These are phyloP conservation scores for Rubus idaeus DNA, from an alignment of 306 rosid species.

Conservation along the genomic window DNA sequence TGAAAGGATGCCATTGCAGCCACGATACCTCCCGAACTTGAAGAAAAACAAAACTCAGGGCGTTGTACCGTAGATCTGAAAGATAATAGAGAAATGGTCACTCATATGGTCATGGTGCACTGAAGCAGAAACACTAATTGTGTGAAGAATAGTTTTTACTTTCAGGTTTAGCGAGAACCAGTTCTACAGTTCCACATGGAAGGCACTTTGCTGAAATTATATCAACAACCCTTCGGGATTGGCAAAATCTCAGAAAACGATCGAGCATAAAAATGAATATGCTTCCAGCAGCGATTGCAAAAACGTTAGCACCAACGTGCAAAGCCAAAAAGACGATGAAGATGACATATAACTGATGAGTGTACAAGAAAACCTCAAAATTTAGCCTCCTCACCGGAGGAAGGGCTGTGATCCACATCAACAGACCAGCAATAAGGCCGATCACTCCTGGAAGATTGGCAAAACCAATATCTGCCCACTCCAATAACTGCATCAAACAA, in stretches of 20 bases:
- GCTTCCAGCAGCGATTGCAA: constrained; percentile 71
- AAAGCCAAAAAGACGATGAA: constrained; percentile 70
- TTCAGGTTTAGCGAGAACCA: constrained; percentile 79
- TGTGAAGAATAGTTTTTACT: constrained; percentile 40
- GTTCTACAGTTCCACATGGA: constrained; percentile 86
- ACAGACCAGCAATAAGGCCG: constrained; percentile 71
- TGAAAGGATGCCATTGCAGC: constrained; percentile 99
- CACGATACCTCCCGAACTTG: constrained; percentile 82
- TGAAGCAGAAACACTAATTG: constrained; percentile 5
- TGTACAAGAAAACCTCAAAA: constrained; percentile 91
- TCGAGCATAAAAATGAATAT: constrained; percentile 78
- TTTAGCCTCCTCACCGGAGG: constrained; percentile 66
- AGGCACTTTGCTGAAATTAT: constrained; percentile 71
- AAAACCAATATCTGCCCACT: constrained; percentile 68
- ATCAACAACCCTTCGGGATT: constrained; percentile 70
- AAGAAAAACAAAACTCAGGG: constrained; percentile 86
- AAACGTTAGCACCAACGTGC: constrained; percentile 83
- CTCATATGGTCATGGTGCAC: constrained; percentile 3
- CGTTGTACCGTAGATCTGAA: constrained; percentile 80
- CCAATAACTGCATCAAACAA: constrained; percentile 50
- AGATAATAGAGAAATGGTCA: constrained; percentile 23
- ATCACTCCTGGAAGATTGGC: constrained; percentile 79
- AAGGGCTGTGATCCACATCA: constrained; percentile 94
- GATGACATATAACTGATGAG: constrained; percentile 79
- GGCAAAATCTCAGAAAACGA: constrained; percentile 85